phyloP scores from a whole-genome alignment of 2,329 filamentous ascomycete species.

The Ceratocystis variospora region DNA sequence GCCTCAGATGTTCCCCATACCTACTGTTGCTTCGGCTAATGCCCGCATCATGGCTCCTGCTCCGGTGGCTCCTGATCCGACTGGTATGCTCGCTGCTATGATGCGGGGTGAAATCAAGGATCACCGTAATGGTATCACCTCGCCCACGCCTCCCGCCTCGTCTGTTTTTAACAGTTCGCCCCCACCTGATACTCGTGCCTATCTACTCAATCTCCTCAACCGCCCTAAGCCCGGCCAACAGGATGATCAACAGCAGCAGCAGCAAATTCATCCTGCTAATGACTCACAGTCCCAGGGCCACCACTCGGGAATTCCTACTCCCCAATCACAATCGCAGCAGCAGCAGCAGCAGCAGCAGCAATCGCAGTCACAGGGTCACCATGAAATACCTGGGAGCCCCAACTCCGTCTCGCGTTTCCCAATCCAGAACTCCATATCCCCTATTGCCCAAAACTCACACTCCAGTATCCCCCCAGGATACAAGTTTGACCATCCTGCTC shows the following conservation, averaged over 20 bases:
- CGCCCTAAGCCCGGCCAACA: constrained; percentile 55
- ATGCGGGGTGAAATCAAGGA: constrained; percentile 39
- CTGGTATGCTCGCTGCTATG: constrained; percentile 44
- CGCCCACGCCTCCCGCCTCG: constrained; percentile 22
- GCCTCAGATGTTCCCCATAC: constrained; percentile 23
- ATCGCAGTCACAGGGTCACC: constrained; percentile 22
- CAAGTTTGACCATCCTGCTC: constrained; percentile 22
- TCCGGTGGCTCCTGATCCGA: constrained; percentile 41
- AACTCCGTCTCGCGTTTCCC: constrained; percentile 16
- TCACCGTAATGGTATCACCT: constrained; percentile 25
- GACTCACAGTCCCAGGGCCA: constrained; percentile 14
- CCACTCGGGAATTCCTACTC: constrained; percentile 25
- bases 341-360: constrained; percentile 14
- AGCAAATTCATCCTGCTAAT: constrained; percentile 28
- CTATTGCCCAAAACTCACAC: constrained; percentile 16
- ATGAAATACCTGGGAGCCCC: constrained; percentile 20
- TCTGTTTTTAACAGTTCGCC: constrained; percentile 39
- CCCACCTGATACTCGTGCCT: constrained; percentile 62
- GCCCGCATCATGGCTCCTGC: constrained; percentile 42
- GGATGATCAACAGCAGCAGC: constrained; percentile 30
- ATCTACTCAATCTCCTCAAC: constrained; percentile 74
- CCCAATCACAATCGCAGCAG: constrained; percentile 28
- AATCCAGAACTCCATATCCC: constrained; percentile 20
- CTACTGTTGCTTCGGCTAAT: constrained; percentile 25
- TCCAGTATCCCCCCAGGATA: constrained; percentile 21